Percentiles rank a stretch among this genome's conserved stretches.
These are phyloP conservation scores for Phtheirospermum japonicum DNA, from an alignment of 257 asterid genomes.

Conservation along the genomic window DNA sequence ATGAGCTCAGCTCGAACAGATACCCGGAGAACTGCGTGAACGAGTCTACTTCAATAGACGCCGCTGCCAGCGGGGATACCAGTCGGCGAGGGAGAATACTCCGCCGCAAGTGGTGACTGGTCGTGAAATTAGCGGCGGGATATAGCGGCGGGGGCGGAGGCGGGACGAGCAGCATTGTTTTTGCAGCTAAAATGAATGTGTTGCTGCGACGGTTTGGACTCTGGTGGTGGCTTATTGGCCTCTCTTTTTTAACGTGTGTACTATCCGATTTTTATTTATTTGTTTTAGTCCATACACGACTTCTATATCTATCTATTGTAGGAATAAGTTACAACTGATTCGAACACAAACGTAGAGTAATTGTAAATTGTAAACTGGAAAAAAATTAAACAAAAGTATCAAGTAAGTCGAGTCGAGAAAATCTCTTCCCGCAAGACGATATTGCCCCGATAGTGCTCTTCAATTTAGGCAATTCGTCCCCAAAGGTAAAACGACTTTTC, in stretches of 20 bases:
- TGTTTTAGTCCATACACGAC: no score
- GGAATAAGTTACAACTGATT: no score
- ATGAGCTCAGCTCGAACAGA: slow-evolving; percentile 61
- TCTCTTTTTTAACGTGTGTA: slow-evolving; percentile 5
- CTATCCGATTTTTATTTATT: no score
- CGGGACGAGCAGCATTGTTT: slow-evolving; percentile 38
- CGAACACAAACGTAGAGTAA: no score
- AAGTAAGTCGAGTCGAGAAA: no score
- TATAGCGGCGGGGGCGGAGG: slow-evolving; percentile 30
- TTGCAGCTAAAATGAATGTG: slow-evolving; percentile 7
- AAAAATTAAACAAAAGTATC: no score
- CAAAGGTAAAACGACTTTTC: no score
- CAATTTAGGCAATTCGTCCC: no score
- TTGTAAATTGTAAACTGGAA: no score
- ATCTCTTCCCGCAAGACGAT: no score
- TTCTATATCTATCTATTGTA: no score
- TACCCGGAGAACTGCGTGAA: slow-evolving; percentile 87
- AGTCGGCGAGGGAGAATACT: slow-evolving; percentile 29
- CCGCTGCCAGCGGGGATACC: slow-evolving; percentile 29
- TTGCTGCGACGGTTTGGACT: slow-evolving; percentile 27
- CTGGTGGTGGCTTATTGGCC: slow-evolving; percentile 25
- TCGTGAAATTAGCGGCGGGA: slow-evolving; percentile 28
- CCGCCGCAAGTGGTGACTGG: slow-evolving; percentile 24
- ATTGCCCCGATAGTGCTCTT: no score
- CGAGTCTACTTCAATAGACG: slow-evolving; percentile 50